Conservation (phyloP, 805 yeast genomes). For the Teunomyces pallodes region DNA sequence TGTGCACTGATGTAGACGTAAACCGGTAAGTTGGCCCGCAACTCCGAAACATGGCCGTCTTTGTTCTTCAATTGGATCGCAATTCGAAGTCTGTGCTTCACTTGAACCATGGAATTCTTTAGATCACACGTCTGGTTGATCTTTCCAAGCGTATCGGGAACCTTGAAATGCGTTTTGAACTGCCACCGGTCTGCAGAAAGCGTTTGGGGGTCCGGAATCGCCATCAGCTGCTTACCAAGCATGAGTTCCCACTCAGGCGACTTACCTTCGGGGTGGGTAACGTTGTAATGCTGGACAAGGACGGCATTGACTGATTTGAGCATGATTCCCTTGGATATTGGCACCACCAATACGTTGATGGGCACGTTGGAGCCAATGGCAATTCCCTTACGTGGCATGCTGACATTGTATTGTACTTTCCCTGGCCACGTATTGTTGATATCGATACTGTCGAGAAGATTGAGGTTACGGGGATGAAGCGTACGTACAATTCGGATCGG, state of each 20-base stretch:
- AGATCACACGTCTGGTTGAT: constrained; percentile 44
- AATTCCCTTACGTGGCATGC: constrained; percentile 41
- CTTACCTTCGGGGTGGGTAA: constrained; percentile 30
- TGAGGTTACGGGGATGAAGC: constrained; percentile 37
- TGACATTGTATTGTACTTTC: constrained; percentile 49
- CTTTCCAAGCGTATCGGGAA: constrained; percentile 39
- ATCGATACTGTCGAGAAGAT: constrained; percentile 42
- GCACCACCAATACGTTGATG: constrained; percentile 43
- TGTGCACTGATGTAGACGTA: constrained; percentile 41
- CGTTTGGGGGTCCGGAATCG: constrained; percentile 18
- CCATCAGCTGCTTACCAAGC: constrained; percentile 22
- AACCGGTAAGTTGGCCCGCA: constrained; percentile 52
- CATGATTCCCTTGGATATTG: constrained; percentile 44
- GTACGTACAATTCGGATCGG: constrained; percentile 46
- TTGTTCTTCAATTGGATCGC: constrained; percentile 45
- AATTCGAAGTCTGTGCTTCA: constrained; percentile 46
- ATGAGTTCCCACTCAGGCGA: constrained; percentile 42
- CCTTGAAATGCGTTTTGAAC: constrained; percentile 36
- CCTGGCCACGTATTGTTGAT: constrained; percentile 53
- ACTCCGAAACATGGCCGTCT: constrained; percentile 51
- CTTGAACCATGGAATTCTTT: constrained; percentile 39
- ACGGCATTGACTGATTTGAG: constrained; percentile 32
- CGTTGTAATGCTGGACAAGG: constrained; percentile 37
- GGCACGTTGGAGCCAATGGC: constrained; percentile 47
- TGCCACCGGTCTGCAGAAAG: constrained; percentile 43